Evolutionary conservation across 2,329 filamentous ascomycete species (phyloP).

Genomic region (Xylaria sp.): DNA sequence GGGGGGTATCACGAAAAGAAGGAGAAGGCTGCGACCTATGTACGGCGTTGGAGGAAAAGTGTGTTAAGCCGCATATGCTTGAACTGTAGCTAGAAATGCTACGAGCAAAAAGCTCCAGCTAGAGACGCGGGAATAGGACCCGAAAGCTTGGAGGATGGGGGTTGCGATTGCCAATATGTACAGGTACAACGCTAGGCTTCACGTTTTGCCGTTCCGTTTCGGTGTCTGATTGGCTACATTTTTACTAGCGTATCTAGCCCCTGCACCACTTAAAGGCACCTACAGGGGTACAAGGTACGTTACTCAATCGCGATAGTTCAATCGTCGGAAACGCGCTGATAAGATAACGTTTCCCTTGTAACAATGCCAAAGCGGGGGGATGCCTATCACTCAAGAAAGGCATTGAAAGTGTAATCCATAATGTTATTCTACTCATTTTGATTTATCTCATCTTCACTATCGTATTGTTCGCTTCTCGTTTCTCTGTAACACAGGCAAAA

Average conservation of each 20-base stretch:
- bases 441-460: not conserved
- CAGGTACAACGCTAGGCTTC: constrained; percentile 48
- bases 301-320: not conserved
- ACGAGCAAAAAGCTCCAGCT: constrained; percentile 36
- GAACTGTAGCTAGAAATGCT: constrained; percentile 4
- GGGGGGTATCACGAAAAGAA: constrained; percentile 47
- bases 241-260: constrained; percentile 7
- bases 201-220: constrained; percentile 42
- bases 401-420: not conserved
- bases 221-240: constrained; percentile 36
- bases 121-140: constrained; percentile 30
- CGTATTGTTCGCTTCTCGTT: not conserved
- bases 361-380: not conserved
- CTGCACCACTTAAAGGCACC: not conserved
- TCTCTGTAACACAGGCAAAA: not conserved
- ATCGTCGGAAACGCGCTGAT: constrained; percentile 25
- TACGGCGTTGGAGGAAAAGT: constrained; percentile 18
- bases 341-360: constrained; percentile 15
- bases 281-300: not conserved
- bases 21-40: constrained; percentile 35
- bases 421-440: not conserved
- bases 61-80: constrained; percentile 11
- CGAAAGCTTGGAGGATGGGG: constrained; percentile 36
- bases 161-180: constrained; percentile 43
- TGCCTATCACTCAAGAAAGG: no score